Evolutionary conservation across 805 yeast species (phyloP).

Genomic region (Saturnispora hagleri): DNA sequence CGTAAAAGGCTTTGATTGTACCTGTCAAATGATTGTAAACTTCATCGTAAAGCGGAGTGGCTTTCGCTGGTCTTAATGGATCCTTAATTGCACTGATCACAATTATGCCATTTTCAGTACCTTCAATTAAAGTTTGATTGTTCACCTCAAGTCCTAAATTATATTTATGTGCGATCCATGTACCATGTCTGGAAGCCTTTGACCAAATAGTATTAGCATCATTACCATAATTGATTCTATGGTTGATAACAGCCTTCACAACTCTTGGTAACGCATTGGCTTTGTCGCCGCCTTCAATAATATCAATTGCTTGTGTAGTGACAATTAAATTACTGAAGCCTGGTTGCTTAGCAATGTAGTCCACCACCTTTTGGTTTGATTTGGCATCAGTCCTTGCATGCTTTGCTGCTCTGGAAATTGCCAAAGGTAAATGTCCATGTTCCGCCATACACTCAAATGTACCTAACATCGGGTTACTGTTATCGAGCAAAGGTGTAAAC

Average conservation of each 20-base stretch:
- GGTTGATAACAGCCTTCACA: slow-evolving; percentile 46
- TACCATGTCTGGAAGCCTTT: slow-evolving; percentile 27
- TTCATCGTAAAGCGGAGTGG: slow-evolving; percentile 33
- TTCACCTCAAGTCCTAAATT: slow-evolving; percentile 29
- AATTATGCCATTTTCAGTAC: slow-evolving; percentile 21
- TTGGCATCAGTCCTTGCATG: slow-evolving; percentile 19
- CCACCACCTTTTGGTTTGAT: slow-evolving; percentile 30
- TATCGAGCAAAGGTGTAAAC: slow-evolving; percentile 36
- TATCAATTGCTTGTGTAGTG: slow-evolving; percentile 63
- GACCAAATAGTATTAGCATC: slow-evolving; percentile 26
- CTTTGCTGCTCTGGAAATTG: slow-evolving; percentile 9
- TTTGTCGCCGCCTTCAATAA: slow-evolving; percentile 64
- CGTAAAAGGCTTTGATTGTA: slow-evolving; percentile 50
- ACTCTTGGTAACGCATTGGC: slow-evolving; percentile 70
- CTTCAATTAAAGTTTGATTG: slow-evolving; percentile 23
- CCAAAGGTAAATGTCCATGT: slow-evolving; percentile 24
- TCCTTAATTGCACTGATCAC: slow-evolving; percentile 13
- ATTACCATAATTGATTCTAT: slow-evolving; percentile 48
- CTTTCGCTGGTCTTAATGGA: slow-evolving; percentile 35
- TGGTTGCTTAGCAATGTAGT: slow-evolving; percentile 19
- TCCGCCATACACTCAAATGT: slow-evolving; percentile 57
- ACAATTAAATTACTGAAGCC: slow-evolving; percentile 34
- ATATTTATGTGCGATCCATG: slow-evolving; percentile 27
- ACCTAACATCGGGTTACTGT: slow-evolving; percentile 50
- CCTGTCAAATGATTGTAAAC: slow-evolving; percentile 56